Evolutionary conservation across 2,329 filamentous ascomycete species (phyloP), one percentile per base, ranked within the genome.

Genomic region (Setomelanomma holmii): DNA sequence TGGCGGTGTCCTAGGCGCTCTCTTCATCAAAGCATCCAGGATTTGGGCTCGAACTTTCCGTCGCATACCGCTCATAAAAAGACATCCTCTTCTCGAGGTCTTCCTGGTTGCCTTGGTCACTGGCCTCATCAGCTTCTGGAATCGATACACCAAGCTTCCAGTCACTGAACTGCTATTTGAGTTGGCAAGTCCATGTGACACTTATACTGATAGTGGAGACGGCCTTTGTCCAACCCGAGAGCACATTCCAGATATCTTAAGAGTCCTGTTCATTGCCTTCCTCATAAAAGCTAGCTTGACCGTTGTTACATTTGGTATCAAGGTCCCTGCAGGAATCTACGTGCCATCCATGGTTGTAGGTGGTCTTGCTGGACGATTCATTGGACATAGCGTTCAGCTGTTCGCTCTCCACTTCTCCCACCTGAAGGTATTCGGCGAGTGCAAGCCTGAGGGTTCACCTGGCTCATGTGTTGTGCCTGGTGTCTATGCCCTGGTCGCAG

Each of bases 261-360:
- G 81, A 22, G 89, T 87, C 49, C 80, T 99, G 0, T 78, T 89
- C 11, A 75, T 87, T 16, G 93, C 93, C 0, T 95, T 98, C 60
- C 76, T 97, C 21, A 89, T 98, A 78, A 99, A 99, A 72, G 89
- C 91, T 0, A 80, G 93, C 40, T 77, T 99, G 36, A 98, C 95
- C 0, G 87, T 89, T 40, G 88, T 97, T 60, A 96, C 93, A 0
- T 98, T 98, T 75, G 93, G 93, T 21, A 93, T 97, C 69, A 98
- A 98, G 81, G 87, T 98, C 0, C 95, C 95, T 8, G 92, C 93
- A 1, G 95, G 95, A 58, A 97, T 99, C 63, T 99, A 99, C 66
- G 93, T 99, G 1, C 95, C 95, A 3, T 97, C 93, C 64, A 99
- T 99, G 95, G 95, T 98, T 22, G 91, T 98, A 16, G 95, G 95